Conservation (phyloP, 441 rosid species). For the Brassica hybrid region DNA sequence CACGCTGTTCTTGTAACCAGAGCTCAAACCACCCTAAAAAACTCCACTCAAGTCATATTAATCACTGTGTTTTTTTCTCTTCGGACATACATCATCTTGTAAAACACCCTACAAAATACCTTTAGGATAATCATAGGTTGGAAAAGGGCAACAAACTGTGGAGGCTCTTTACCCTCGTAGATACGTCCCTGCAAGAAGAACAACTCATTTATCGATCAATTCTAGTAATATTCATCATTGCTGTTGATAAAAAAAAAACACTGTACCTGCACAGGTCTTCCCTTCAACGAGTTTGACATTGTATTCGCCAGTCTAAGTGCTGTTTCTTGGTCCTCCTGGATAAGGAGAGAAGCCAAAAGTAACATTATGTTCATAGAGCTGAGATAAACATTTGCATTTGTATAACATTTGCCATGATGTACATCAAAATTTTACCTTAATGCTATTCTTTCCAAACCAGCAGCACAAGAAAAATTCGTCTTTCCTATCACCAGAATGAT, state of each 20-base stretch:
- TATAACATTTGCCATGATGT: not conserved
- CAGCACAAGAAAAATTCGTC: constrained; percentile 89
- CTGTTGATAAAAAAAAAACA: constrained; percentile 24
- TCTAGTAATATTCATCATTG: constrained; percentile 24
- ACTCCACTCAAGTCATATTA: constrained; percentile 33
- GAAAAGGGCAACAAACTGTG: constrained; percentile 91
- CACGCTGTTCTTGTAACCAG: constrained; percentile 72
- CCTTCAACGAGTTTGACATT: constrained; percentile 85
- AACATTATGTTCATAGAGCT: constrained; percentile 6
- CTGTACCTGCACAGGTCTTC: constrained; percentile 92
- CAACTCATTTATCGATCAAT: constrained; percentile 41
- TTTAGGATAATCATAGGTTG: constrained; percentile 95
- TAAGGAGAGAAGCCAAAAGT: not conserved
- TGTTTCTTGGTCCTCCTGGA: constrained; percentile 88
- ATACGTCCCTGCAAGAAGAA: constrained; percentile 73
- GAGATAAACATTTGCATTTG: constrained; percentile 5
- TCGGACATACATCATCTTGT: too few relatives aligned
- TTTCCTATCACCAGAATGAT: constrained; percentile 94
- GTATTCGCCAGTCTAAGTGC: constrained; percentile 78
- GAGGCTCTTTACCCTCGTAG: constrained; percentile 96
- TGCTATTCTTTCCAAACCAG: constrained; percentile 93
- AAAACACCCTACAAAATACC: constrained; percentile 51
- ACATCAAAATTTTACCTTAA: constrained; percentile 58
- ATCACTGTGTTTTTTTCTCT: not conserved
- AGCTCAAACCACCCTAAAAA: constrained; percentile 92